A percentile compares a stretch with the other conserved stretches of the same genome.
phyloP scores from a whole-genome alignment of 1,139 yeast genomes.

The Geotrichum histeridarum region DNA sequence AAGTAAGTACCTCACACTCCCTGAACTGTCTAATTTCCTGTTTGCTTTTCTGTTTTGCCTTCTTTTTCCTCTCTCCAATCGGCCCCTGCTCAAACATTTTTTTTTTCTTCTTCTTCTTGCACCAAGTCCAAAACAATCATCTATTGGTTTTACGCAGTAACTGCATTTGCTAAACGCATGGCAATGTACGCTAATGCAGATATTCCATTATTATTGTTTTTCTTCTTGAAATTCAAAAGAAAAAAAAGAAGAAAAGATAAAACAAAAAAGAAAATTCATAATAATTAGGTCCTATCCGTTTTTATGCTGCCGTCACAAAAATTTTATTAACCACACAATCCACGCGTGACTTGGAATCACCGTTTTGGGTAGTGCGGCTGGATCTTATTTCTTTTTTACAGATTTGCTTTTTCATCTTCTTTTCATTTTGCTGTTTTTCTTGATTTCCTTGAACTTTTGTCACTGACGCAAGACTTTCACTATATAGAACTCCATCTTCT shows the following conservation, averaged over 20 bases:
- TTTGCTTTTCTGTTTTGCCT: neutral
- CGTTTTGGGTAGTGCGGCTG: slow-evolving; percentile 2
- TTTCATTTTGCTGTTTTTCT: slow-evolving; percentile 1
- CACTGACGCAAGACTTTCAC: no score
- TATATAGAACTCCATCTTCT: slow-evolving; percentile 52
- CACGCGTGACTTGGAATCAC: neutral
- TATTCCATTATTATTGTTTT: no score
- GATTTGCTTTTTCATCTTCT: neutral
- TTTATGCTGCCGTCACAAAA: no score
- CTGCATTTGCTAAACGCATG: no score
- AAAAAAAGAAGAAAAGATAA: no score
- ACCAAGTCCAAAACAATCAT: neutral
- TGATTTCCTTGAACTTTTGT: neutral
- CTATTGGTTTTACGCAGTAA: no score
- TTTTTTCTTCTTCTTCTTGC: no score
- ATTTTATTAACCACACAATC: neutral
- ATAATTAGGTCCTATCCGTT: no score
- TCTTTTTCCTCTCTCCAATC: slow-evolving; percentile 1
- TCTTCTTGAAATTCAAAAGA: no score
- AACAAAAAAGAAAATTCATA: no score
- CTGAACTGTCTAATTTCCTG: neutral
- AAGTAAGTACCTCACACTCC: slow-evolving; percentile 2
- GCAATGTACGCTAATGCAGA: no score
- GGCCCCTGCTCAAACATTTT: neutral
- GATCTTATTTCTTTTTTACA: neutral